Base-by-base conservation (phyloP, 805 yeast species). In the Brettanomyces nanus region DNA sequence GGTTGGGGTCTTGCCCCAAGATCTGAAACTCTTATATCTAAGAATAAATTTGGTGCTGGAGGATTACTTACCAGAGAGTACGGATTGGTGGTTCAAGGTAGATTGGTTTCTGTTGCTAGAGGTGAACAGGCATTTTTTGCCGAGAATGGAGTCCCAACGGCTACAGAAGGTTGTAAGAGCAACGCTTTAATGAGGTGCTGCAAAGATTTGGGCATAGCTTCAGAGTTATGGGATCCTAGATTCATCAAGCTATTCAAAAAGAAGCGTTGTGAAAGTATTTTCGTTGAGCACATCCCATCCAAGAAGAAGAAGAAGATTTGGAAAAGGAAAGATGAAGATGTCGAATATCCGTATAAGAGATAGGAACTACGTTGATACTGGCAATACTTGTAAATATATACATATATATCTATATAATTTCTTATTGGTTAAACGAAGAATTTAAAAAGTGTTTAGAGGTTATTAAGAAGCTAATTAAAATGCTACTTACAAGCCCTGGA, bases 1-100 rank as follows among this genome's bases (percentile, higher is more conserved):
- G 97, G 95, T 2, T 92, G 98, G 98, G 97, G 97, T 1, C 66
- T 92, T 39, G 95, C 94, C 1, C 97, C 98, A 9, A 67, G 98
- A 39, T 78, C 95, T 0, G 90, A 84, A 46, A 82, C 95, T 1
- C 65, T 75, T 37, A 76, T 92, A 23, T 81, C 95, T 2, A 71
- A 77, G 22, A 77, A 73, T 44, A 43, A 35, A 20, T 43, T 44
- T 23, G 60, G 56, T 9, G 15, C 39, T 6, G 64, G 62, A 6
- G 66, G 66, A 6, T 43, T 58, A 22, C 78, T 92, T 23, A 85
- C 95, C 9, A 71, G 97, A 46, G 98, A 92, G 56, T 92, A 86
- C 54, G 97, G 85, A 0, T 65, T 92, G 36, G 69, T 92, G 3
- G 82, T 95, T 48, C 77, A 81, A 41, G 97, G 97, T 1, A 72